A percentile compares a stretch with the other conserved stretches of the same genome.
These are phyloP conservation scores for Chenopodium formosanum DNA, from an alignment of 148 eudicot genomes.

Conservation along the genomic window DNA sequence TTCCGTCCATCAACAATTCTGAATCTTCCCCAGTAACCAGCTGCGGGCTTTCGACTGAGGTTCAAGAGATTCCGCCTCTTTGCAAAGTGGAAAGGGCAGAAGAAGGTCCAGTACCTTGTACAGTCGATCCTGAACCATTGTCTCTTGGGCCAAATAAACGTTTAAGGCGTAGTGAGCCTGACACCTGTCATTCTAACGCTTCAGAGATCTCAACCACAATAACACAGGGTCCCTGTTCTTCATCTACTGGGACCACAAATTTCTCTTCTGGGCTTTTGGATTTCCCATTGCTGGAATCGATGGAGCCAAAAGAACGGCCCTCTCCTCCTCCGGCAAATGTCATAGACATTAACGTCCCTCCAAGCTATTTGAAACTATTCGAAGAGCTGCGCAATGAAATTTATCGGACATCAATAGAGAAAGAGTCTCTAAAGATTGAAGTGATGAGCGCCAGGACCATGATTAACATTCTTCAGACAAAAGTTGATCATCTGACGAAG, in stretches of 20 bases:
- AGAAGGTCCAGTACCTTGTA: slow-evolving; percentile 32
- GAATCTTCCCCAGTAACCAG: slow-evolving; percentile 39
- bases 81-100: slow-evolving; percentile 79
- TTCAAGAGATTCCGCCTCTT: slow-evolving; percentile 42
- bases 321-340: slow-evolving; percentile 39
- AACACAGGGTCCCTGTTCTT: slow-evolving; percentile 53
- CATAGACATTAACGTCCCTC: slow-evolving; percentile 85
- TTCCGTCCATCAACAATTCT: slow-evolving; percentile 38
- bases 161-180: slow-evolving; percentile 53
- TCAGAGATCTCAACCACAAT: slow-evolving; percentile 81
- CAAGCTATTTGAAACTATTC: slow-evolving; percentile 85
- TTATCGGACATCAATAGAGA: slow-evolving; percentile 83
- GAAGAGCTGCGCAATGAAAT: slow-evolving; percentile 81
- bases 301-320: slow-evolving; percentile 47
- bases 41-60: slow-evolving; percentile 41
- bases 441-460: slow-evolving; percentile 96
- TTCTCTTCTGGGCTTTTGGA: slow-evolving; percentile 52
- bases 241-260: slow-evolving; percentile 43
- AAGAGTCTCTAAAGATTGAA: slow-evolving; percentile 90
- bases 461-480: slow-evolving; percentile 92
- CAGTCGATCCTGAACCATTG: slow-evolving; percentile 52
- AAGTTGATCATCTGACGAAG: slow-evolving; percentile 56
- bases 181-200: slow-evolving; percentile 61
- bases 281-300: slow-evolving; percentile 59
- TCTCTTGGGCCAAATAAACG: slow-evolving; percentile 56